Evolutionary conservation across 106 monocot species (phyloP), one percentile per base, ranked within the genome.

Genomic region (Platanthera zijinensis): DNA sequence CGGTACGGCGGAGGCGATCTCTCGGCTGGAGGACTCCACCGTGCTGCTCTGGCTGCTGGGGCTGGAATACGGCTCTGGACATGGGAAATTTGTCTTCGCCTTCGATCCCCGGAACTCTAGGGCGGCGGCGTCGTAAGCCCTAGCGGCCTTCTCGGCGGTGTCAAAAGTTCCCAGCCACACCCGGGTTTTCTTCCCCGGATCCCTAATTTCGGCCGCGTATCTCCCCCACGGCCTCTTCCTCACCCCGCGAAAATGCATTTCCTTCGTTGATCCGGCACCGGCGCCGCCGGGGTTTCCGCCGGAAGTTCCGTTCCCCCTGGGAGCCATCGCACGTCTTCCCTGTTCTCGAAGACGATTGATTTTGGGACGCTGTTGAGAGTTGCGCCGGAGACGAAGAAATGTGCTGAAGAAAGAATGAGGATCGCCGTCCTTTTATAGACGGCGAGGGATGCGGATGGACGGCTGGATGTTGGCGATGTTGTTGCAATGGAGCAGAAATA

Each of bases 31-130:
- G 21, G 80, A 80, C 52, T 80, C 80, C 0, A 80, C 75, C 14
- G 80, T 75, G 80, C 80, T 80, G 80, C 66, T 80, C 68, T 74
- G 80, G 75, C 80, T 80, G 67, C 80, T 79, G 14, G 79, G 75
- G 75, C 80, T 75, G 21, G 18, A 45, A 14, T 17, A 47, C 7
- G 48, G 15, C 47, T 70, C 70, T 3, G 72, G 4, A 15, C 51
- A 72, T 21, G 72, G 51, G 72, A 72, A 72, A 45, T 51, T 72
- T 1, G 76, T 76, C 63, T 62, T 76, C 11, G 76, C 76, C 19
- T 63, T 76, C 2, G 47, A 62, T 63, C 76, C 76, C 9, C 59
- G 21, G 21, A 76, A 76, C 76, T 63, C 48, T 47, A 48, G 19
- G 13, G 76, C 63, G 19, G 76, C 76, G 10, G 50, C 22, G 12